A percentile compares a stretch with the other conserved stretches of the same genome.
Conservation (phyloP, 2,329 filamentous ascomycete species). For the Xylaria arbuscula region DNA sequence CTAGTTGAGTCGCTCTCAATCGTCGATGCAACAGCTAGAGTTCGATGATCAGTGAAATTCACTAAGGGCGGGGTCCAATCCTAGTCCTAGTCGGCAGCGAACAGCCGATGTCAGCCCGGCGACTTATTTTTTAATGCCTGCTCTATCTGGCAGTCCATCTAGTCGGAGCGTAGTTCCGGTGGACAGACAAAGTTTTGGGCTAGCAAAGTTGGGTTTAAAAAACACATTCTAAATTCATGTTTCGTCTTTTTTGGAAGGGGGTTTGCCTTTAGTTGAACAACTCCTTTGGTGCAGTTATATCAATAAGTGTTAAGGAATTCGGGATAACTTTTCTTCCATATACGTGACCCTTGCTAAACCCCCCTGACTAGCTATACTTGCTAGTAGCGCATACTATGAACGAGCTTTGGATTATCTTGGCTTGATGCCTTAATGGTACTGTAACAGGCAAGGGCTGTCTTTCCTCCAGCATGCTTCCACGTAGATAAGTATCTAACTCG, state of each 20-base stretch:
- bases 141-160: background rate
- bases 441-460: slow-evolving; percentile 16
- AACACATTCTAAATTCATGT: background rate
- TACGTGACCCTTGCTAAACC: slow-evolving; percentile 6
- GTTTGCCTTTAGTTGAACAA: background rate
- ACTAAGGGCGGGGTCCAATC: slow-evolving; percentile 25
- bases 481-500: slow-evolving; percentile 9
- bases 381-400: slow-evolving; percentile 9
- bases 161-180: background rate
- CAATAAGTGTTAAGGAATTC: slow-evolving; percentile 8
- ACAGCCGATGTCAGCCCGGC: slow-evolving; percentile 7
- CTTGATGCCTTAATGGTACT: slow-evolving; percentile 13
- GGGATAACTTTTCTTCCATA: slow-evolving; percentile 7
- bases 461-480: slow-evolving; percentile 1
- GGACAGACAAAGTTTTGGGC: background rate
- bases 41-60: slow-evolving; percentile 34
- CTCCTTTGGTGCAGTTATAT: background rate
- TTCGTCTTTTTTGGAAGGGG: background rate
- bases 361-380: slow-evolving; percentile 6
- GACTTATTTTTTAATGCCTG: background rate
- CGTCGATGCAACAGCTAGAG: slow-evolving; percentile 37
- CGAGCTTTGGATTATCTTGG: slow-evolving; percentile 14
- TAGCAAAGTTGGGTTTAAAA: background rate
- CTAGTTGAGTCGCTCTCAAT: slow-evolving; percentile 24
- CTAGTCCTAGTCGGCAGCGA: slow-evolving; percentile 11